phyloP scores from a whole-genome alignment of 2,329 filamentous ascomycete species.

The Purpureocillium lavendulum region DNA sequence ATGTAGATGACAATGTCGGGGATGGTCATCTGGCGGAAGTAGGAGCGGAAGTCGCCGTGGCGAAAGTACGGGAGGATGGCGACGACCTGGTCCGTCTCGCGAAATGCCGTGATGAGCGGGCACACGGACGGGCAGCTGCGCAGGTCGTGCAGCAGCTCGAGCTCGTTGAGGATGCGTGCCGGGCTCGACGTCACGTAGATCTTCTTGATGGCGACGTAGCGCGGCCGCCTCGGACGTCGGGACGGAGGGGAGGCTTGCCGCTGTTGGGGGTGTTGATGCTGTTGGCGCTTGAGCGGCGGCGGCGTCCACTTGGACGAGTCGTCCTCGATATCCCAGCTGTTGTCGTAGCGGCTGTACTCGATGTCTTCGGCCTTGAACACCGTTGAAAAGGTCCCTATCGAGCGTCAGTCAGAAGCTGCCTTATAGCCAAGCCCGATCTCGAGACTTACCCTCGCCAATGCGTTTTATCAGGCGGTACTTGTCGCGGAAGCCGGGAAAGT shows the following conservation, averaged over 20 bases:
- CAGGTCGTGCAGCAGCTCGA: conserved; percentile 85
- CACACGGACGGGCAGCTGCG: conserved; percentile 79
- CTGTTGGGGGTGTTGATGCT: background rate
- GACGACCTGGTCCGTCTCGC: conserved; percentile 87
- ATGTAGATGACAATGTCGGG: conserved; percentile 86
- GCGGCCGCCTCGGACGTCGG: conserved; percentile 28
- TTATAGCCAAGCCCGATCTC: background rate
- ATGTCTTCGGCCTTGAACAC: conserved; percentile 98
- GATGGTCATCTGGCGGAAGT: conserved; percentile 85
- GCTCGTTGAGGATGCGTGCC: conserved; percentile 86
- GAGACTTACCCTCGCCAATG: conserved; percentile 76
- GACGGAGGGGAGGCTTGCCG: background rate
- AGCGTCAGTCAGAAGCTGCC: background rate
- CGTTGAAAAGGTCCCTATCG: conserved; percentile 86
- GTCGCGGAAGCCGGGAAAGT: conserved; percentile 75
- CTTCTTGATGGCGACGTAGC: conserved; percentile 96
- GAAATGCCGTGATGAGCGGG: conserved; percentile 94
- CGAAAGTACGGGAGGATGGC: conserved; percentile 93
- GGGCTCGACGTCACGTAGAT: conserved; percentile 98
- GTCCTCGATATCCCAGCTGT: conserved; percentile 74
- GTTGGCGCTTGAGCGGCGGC: conserved; percentile 51
- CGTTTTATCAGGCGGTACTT: conserved; percentile 89
- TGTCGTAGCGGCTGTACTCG: conserved; percentile 72
- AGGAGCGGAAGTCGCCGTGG: conserved; percentile 88
- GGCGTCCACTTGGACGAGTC: conserved; percentile 59